Evolutionary conservation across 257 asterid species (phyloP).

Genomic region (Petrea volubilis): DNA sequence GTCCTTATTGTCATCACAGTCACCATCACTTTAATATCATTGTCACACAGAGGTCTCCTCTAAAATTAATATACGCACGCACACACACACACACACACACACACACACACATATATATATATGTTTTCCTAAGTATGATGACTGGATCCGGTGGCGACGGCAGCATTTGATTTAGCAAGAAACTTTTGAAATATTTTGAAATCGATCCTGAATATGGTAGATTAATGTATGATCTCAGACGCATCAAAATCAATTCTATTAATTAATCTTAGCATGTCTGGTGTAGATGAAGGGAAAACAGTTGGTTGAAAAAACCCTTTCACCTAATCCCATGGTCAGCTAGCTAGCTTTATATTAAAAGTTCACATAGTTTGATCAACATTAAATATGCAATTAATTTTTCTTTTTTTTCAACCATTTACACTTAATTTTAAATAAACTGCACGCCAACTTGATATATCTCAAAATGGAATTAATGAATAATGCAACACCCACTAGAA

Average conservation of each 20-base stretch:
- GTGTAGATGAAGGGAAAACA: slow-evolving; percentile 8
- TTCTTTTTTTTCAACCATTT: not conserved
- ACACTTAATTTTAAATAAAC: not conserved
- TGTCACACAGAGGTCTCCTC: slow-evolving; percentile 2
- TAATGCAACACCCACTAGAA: too few relatives aligned
- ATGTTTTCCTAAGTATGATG: not conserved
- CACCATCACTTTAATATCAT: slow-evolving; percentile 31
- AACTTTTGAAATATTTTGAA: not conserved
- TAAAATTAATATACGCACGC: too few relatives aligned
- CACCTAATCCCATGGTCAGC: slow-evolving; percentile 36
- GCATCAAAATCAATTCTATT: slow-evolving; percentile 65
- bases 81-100: too few relatives aligned
- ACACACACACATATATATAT: too few relatives aligned
- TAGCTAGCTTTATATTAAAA: too few relatives aligned
- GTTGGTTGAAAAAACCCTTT: slow-evolving; percentile 37
- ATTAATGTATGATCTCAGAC: slow-evolving; percentile 55
- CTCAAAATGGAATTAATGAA: too few relatives aligned
- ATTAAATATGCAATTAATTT: not conserved
- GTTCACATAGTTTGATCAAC: too few relatives aligned
- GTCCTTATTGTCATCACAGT: slow-evolving; percentile 31
- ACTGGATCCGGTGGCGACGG: slow-evolving; percentile 26
- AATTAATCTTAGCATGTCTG: slow-evolving; percentile 19
- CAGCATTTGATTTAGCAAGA: slow-evolving; percentile 14
- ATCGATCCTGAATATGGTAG: slow-evolving; percentile 26
- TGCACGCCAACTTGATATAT: too few relatives aligned